Base-by-base conservation (phyloP, 176 grass and related monocot genomes). In the Carex littledalei region DNA sequence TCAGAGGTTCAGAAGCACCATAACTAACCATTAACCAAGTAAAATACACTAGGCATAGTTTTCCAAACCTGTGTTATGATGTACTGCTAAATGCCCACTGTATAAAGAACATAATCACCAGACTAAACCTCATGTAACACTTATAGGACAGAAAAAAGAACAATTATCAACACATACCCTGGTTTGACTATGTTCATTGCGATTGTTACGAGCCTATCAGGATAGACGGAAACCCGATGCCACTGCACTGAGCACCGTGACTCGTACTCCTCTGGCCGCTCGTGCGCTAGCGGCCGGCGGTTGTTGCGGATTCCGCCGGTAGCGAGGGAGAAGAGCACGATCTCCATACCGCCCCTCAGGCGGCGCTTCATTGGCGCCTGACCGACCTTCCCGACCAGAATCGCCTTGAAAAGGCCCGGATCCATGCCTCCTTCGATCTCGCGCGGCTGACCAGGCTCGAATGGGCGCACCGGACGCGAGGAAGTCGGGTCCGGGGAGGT, bases 291-390 rank as follows among this genome's bases (percentile, higher is more conserved):
- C 21, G 93, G 96, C 79, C 93, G 91, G 64, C 96, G 93, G 81
- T 94, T 99, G 89, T 99, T 99, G 56, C 91, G 91, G 64, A 99
- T 95, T 75, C 96, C 96, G 8, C 96, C 93, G 5, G 96, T 99
- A 54, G 86, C 96, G 2, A 99, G 89, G 9, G 91, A 95, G 87
- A 99, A 94, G 14, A 95, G 87, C 63, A 91, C 91, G 84, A 95
- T 78, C 2, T 84, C 54, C 57, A 7, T 70, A 63, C 96, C 96
- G 29, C 80, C 92, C 71, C 79, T 86, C 68, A 99, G 87, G 14
- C 84, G 72, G 86, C 94, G 94, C 85, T 94, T 79, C 18, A 95
- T 49, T 53, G 96, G 89, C 77, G 87, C 84, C 84, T 94, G 91
- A 34, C 96, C 93, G 16, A 95, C 96, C 71, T 99, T 99, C 54